Evolutionary conservation across 352 stramenopile species (phyloP), one percentile per base, ranked within the genome.

Genomic region (Globisporangium alternatum): DNA sequence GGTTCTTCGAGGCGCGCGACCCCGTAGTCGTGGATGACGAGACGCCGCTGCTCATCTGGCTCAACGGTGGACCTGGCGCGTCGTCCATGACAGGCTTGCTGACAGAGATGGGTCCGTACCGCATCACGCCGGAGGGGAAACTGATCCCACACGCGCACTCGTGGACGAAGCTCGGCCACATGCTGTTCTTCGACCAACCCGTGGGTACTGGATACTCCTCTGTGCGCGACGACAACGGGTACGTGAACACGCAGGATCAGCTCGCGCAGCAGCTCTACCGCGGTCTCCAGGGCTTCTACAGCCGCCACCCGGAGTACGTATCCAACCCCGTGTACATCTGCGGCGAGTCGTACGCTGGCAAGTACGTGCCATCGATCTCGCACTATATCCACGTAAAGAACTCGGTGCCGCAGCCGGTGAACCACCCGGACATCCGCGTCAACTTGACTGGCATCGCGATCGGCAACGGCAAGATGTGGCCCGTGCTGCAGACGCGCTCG

Each of bases 311-410:
- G 0, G 81, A 91, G 68, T 95, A 92, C 71, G 71, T 90, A 5
- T 54, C 52, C 66, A 84, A 83, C 35, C 78, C 76, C 8, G 47
- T 91, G 60, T 89, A 77, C 43, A 67, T 90, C 12, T 95, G 82
- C 25, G 89, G 96, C 57, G 96, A 99, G 77, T 98, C 88, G 35
- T 98, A 99, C 74, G 96, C 97, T 3, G 97, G 97, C 33, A 98
- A 99, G 75, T 99, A 98, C 72, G 98, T 98, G 45, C 94, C 96
- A 17, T 91, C 81, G 51, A 97, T 99, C 75, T 86, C 97, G 62
- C 76, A 93, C 70, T 96, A 97, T 66, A 98, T 99, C 59, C 77
- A 98, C 56, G 65, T 86, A 37, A 78, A 89, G 48, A 98, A 98
- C 71, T 60, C 64, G 33, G 60, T 68, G 21, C 51, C 64, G 43